phyloP scores from a whole-genome alignment of 169 alveolate species.

The Toxoplasma gondii region DNA sequence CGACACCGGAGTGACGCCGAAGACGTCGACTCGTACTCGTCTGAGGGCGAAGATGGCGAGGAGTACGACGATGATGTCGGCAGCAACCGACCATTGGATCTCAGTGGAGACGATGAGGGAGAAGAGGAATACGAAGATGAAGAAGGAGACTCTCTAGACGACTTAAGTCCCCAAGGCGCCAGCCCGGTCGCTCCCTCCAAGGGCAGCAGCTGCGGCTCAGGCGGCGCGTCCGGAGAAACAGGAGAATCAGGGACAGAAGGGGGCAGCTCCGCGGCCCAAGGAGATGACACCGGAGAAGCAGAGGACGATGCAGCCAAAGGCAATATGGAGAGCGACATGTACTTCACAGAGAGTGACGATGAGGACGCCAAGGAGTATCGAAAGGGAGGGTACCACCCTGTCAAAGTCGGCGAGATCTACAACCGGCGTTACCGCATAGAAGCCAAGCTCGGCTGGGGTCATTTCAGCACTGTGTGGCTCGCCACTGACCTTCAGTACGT shows the following conservation, averaged over 20 bases:
- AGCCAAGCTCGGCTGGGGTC: slow-evolving; percentile 99
- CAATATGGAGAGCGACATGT: slow-evolving; percentile 63
- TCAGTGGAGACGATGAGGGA: slow-evolving; percentile 27
- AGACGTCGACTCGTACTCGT: neutral
- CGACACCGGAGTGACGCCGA: neutral
- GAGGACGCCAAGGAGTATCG: slow-evolving; percentile 71
- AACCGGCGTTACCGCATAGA: slow-evolving; percentile 93
- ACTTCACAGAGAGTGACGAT: slow-evolving; percentile 72
- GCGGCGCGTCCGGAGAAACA: neutral
- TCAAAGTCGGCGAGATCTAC: slow-evolving; percentile 86
- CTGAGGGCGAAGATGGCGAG: slow-evolving; percentile 4
- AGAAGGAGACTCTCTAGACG: neutral
- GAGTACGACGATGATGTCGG: neutral
- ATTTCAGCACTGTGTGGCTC: slow-evolving; percentile 99
- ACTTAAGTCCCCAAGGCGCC: neutral
- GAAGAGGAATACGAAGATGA: slow-evolving; percentile 36
- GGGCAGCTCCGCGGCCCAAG: neutral
- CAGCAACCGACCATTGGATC: slow-evolving; percentile 1
- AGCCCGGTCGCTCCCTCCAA: neutral
- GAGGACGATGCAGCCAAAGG: slow-evolving; percentile 35
- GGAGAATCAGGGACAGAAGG: neutral
- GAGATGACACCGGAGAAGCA: slow-evolving; percentile 31
- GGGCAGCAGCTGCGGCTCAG: neutral
- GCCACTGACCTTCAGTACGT: slow-evolving; percentile 87
- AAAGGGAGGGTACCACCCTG: slow-evolving; percentile 75